Percentiles rank a stretch among this genome's conserved stretches.
Evolutionary conservation across 169 alveolate species (phyloP).

Genomic region (Eimeria zaria): DNA sequence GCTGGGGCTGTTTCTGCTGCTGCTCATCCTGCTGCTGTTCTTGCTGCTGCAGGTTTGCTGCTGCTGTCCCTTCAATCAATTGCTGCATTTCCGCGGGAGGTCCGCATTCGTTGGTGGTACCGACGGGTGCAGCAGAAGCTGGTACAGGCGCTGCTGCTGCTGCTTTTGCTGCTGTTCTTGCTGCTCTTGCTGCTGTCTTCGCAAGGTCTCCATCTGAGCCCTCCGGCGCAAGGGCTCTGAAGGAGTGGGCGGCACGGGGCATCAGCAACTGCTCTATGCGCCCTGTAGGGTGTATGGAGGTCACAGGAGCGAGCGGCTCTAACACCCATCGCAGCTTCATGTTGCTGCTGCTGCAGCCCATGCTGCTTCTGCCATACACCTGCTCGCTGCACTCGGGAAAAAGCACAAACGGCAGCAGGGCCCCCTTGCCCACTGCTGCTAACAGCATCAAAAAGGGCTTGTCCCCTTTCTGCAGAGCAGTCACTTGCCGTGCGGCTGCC

Average conservation of each 20-base stretch:
- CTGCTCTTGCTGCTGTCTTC: constrained; percentile 27
- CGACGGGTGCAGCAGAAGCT: constrained; percentile 8
- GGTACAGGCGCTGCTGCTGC: background rate
- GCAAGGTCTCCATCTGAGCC: constrained; percentile 1
- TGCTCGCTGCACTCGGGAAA: background rate
- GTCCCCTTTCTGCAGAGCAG: constrained; percentile 27
- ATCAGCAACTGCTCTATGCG: constrained; percentile 60
- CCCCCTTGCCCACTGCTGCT: constrained; percentile 29
- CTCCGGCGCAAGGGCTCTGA: constrained; percentile 41
- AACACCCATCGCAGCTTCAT: constrained; percentile 26
- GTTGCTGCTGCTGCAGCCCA: background rate
- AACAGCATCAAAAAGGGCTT: constrained; percentile 42
- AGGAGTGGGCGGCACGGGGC: constrained; percentile 45
- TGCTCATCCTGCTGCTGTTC: background rate
- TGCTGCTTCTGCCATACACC: background rate
- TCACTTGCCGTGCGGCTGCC: constrained; percentile 50
- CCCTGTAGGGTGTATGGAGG: constrained; percentile 64
- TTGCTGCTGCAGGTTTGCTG: constrained; percentile 26
- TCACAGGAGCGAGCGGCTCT: constrained; percentile 47
- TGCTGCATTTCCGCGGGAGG: background rate
- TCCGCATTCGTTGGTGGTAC: background rate
- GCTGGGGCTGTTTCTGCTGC: constrained; percentile 31
- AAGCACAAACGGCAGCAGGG: constrained; percentile 66
- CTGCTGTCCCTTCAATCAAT: constrained; percentile 1
- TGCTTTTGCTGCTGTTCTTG: background rate